phyloP scores from a whole-genome alignment of 2,329 filamentous ascomycete species.

The Beauveria australis region DNA sequence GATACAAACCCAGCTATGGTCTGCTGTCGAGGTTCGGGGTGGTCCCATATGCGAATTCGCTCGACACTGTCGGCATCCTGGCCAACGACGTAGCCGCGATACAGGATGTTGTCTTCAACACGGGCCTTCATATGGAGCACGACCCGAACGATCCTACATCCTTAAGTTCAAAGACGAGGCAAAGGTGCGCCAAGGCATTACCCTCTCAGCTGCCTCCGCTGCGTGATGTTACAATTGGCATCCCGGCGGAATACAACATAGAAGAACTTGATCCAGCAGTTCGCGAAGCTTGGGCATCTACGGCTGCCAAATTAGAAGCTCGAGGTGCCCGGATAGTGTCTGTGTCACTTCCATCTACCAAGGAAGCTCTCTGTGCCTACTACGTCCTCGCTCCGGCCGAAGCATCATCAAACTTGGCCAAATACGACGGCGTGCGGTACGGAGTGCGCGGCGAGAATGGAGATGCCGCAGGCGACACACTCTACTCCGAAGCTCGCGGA shows the following conservation, averaged over 20 bases:
- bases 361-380: conserved; percentile 81
- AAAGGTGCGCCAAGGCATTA: conserved; percentile 30
- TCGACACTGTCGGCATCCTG: conserved; percentile 82
- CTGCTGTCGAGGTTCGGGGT: conserved; percentile 79
- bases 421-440: conserved; percentile 95
- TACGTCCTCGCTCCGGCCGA: conserved; percentile 94
- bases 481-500: conserved; percentile 71
- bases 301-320: conserved; percentile 50
- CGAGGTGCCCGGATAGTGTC: conserved; percentile 66
- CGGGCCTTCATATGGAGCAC: conserved; percentile 39
- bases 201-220: conserved; percentile 19
- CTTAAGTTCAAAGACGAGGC: conserved; percentile 48
- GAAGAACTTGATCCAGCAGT: conserved; percentile 65
- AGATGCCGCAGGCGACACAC: conserved; percentile 49
- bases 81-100: conserved; percentile 46
- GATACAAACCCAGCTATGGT: conserved; percentile 89
- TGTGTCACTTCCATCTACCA: conserved; percentile 75
- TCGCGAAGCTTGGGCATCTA: conserved; percentile 58
- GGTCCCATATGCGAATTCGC: conserved; percentile 83
- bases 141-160: conserved; percentile 72
- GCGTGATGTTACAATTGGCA: conserved; percentile 39
- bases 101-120: conserved; percentile 43
- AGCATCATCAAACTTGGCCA: conserved; percentile 90
- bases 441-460: conserved; percentile 49
- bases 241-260: conserved; percentile 79